Evolutionary conservation across 2,329 filamentous ascomycete species (phyloP).

Genomic region (Calonectria henricotiae): DNA sequence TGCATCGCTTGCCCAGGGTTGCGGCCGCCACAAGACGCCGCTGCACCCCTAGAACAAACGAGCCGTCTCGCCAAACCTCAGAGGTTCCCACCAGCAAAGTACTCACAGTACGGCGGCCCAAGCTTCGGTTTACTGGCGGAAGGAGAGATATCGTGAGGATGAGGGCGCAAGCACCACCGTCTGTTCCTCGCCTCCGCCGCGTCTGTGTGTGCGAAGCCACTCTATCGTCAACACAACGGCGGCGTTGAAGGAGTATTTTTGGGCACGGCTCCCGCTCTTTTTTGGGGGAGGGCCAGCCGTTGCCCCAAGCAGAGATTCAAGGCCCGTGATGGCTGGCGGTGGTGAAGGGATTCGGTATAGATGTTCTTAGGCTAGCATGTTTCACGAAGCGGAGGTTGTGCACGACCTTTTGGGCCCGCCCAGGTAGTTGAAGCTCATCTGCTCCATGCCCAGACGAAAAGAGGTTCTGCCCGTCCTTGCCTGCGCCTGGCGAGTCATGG

Average conservation of each 20-base stretch:
- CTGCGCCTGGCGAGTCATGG: background rate
- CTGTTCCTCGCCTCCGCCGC: constrained; percentile 12
- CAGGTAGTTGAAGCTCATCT: constrained; percentile 8
- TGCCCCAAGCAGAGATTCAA: background rate
- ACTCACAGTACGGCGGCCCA: constrained; percentile 2
- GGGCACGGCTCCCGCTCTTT: background rate
- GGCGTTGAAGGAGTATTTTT: constrained; percentile 13
- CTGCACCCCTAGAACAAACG: background rate
- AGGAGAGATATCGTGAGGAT: background rate
- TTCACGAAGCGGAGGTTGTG: constrained; percentile 17
- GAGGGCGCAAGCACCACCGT: background rate
- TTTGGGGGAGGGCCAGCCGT: background rate
- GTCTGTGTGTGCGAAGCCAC: constrained; percentile 2
- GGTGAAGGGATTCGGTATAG: background rate
- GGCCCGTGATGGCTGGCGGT: background rate
- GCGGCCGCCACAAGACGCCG: constrained; percentile 1
- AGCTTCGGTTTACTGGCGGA: too few species aligned
- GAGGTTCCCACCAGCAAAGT: constrained; percentile 14
- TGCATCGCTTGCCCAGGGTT: background rate
- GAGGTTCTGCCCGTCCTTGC: background rate
- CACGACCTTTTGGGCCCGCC: background rate
- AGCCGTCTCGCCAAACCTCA: constrained; percentile 3
- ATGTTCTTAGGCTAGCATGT: constrained; percentile 5
- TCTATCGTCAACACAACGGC: constrained; percentile 11
- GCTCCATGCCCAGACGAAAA: constrained; percentile 15